Conservation (phyloP, 129 eudicot genomes). For the Tagetes patula region DNA sequence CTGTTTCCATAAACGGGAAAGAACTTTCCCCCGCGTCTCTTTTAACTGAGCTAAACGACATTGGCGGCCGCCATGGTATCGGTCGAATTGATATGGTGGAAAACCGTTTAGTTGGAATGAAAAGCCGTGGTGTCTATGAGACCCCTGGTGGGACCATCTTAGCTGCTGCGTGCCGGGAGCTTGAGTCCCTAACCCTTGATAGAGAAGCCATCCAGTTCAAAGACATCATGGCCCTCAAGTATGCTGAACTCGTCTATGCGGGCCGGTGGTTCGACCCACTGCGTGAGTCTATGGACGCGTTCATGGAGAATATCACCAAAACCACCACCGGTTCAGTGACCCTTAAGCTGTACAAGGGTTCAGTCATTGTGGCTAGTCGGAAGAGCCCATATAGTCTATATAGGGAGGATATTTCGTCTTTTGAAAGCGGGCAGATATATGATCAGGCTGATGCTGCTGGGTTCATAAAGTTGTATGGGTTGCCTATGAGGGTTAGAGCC, state of each 20-base stretch:
- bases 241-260: conserved; percentile 93
- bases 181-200: conserved; percentile 94
- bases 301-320: conserved; percentile 77
- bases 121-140: conserved; percentile 91
- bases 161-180: conserved; percentile 72
- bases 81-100: conserved; percentile 98
- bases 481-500: conserved; percentile 93
- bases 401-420: conserved; percentile 88
- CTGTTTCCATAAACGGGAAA: conserved; percentile 78
- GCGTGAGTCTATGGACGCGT: conserved; percentile 84
- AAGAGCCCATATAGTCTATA: conserved; percentile 80
- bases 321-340: conserved; percentile 90
- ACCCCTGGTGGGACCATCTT: conserved; percentile 99
- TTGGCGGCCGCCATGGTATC: conserved; percentile 87
- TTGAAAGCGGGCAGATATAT: conserved; percentile 86
- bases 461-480: conserved; percentile 73
- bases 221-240: conserved; percentile 78
- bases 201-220: conserved; percentile 87
- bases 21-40: conserved; percentile 88
- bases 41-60: conserved; percentile 71
- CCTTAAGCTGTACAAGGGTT: conserved; percentile 87
- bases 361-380: conserved; percentile 71
- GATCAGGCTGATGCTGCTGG: conserved; percentile 99
- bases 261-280: conserved; percentile 99
- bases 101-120: conserved; percentile 85